phyloP scores from a whole-genome alignment of 192 early-diverging fungal species.

The Coemansia sp. region DNA sequence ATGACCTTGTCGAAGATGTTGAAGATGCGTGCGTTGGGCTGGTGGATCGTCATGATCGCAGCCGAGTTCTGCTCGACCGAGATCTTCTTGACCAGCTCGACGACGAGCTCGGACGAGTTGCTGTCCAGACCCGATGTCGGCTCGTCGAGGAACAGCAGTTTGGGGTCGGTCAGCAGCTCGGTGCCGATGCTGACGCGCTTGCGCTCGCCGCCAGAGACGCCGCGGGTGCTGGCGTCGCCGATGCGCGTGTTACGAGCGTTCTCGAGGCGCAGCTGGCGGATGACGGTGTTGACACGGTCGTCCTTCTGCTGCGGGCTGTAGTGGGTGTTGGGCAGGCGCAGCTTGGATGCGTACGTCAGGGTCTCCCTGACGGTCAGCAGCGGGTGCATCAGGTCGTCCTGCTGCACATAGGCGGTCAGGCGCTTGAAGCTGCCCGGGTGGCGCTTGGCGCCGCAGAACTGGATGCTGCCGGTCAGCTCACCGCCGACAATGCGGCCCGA shows the following conservation, averaged over 20 bases:
- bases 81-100: conserved; percentile 58
- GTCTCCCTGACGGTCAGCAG: conserved; percentile 75
- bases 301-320: conserved; percentile 52
- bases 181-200: conserved; percentile 50
- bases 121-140: conserved; percentile 69
- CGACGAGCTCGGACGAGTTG: conserved; percentile 60
- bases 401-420: conserved; percentile 48
- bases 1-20: conserved; percentile 78
- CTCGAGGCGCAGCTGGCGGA: conserved; percentile 62
- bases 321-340: conserved; percentile 58
- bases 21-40: conserved; percentile 81
- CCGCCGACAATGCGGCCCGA: conserved; percentile 66
- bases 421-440: conserved; percentile 34
- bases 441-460: conserved; percentile 47
- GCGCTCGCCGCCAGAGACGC: conserved; percentile 55
- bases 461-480: conserved; percentile 52
- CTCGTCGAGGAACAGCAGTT: conserved; percentile 54
- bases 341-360: conserved; percentile 64
- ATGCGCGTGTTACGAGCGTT: conserved; percentile 55
- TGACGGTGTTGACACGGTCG: conserved; percentile 58
- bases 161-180: conserved; percentile 55
- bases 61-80: conserved; percentile 57
- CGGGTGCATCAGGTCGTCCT: conserved; percentile 56
- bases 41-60: conserved; percentile 85
- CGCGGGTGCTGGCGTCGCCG: conserved; percentile 45